phyloP scores from a whole-genome alignment of 495 filamentous ascomycete genomes.

The Xanthoparmelia taractica region DNA sequence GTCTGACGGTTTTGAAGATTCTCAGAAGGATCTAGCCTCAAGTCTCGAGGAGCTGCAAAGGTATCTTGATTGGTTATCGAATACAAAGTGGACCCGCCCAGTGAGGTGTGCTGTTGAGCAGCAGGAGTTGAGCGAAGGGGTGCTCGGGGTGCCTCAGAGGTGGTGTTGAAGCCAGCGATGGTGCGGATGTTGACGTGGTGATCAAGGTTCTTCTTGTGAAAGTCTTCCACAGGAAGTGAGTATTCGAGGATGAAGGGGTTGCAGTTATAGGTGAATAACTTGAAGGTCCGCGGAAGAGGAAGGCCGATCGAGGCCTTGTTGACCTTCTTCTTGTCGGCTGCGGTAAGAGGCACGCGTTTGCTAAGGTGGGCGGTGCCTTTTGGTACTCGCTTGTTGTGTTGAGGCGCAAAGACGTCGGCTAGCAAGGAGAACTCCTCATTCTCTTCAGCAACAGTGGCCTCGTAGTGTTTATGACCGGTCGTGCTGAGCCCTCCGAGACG shows the following conservation, averaged over 20 bases:
- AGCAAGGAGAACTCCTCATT: not conserved
- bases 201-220: not conserved
- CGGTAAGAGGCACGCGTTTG: not conserved
- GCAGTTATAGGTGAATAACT: not conserved
- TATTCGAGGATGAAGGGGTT: not conserved
- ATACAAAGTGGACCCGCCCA: not conserved
- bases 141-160: not conserved
- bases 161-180: not conserved
- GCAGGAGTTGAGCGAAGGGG: not conserved
- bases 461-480: not conserved
- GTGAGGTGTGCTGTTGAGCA: not conserved
- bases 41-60: not conserved
- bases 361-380: not conserved
- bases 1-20: not conserved
- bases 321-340: not conserved
- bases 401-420: not conserved
- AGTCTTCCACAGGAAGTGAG: not conserved
- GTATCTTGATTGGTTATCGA: not conserved
- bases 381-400: not conserved
- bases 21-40: not conserved
- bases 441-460: not conserved
- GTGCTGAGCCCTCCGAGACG: not conserved
- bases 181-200: not conserved
- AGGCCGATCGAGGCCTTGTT: not conserved
- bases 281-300: not conserved